Base-by-base conservation (phyloP, 768 basidiomycete genomes). In the Lentinula aciculospora region DNA sequence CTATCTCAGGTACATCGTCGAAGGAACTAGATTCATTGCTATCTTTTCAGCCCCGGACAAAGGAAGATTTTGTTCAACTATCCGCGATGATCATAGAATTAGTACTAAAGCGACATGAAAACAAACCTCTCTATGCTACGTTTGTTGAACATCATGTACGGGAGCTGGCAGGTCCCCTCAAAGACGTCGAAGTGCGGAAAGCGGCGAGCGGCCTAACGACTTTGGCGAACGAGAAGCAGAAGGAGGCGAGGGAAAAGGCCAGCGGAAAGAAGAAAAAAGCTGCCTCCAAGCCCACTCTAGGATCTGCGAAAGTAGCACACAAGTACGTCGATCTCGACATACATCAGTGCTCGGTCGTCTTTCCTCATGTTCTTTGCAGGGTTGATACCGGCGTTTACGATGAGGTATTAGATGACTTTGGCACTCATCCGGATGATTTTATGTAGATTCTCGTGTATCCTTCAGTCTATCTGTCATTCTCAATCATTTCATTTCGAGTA, bases 171-270 rank as follows among this genome's bases (percentile, higher is more conserved):
- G 72, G 76, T 58, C 84, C 92, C 4, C 79, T 98, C 56, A 89
- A 86, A 65, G 94, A 98, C 60, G 85, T 94, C 53, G 96, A 99
- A 64, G 86, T 94, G 27, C 82, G 94, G 60, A 98, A 98, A 68
- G 91, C 84, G 0, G 91, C 93, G 0, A 89, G 85, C 50, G 85
- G 78, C 3, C 74, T 99, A 56, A 92, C 91, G 15, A 87, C 90
- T 2, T 77, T 98, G 5, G 89, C 94, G 50, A 98, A 96, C 66
- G 93, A 95, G 76, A 99, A 98, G 75, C 92, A 95, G 74, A 91
- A 85, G 72, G 92, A 92, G 67, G 85, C 88, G 64, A 81, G 88
- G 61, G 92, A 94, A 34, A 92, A 89, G 69, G 78, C 84, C 2
- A 86, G 83, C 59, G 92, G 93, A 29, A 97, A 95, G 82, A 96